These are phyloP conservation scores for Lodderomyces parapsilosis DNA, from an alignment of 1,139 yeast species.

Conservation along the genomic window DNA sequence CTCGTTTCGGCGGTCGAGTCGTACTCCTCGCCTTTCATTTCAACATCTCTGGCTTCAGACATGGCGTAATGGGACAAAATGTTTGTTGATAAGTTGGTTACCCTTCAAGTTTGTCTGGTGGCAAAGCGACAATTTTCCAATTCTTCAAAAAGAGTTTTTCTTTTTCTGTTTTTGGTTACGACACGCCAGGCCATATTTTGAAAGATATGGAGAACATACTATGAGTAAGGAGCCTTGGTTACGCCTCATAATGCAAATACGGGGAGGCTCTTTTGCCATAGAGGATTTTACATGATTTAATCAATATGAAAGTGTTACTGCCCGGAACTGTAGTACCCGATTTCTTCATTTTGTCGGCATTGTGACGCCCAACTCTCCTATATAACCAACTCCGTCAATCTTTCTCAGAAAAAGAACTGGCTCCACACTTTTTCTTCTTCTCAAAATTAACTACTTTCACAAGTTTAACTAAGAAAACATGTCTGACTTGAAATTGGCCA, in stretches of 20 bases:
- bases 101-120: not conserved
- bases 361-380: too few relatives aligned
- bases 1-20: slow-evolving; percentile 6
- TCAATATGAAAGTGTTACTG: too few relatives aligned
- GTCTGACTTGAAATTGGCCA: slow-evolving; percentile 10
- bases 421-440: not conserved
- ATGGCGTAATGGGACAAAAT: not conserved
- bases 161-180: not conserved
- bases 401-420: not conserved
- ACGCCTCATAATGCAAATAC: too few relatives aligned
- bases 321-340: too few relatives aligned
- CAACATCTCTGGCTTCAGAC: slow-evolving; percentile 20
- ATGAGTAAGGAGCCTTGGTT: too few relatives aligned
- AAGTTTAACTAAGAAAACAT: not conserved
- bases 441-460: not conserved
- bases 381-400: too few relatives aligned
- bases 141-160: not conserved
- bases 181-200: not conserved
- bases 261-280: too few relatives aligned
- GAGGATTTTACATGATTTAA: too few relatives aligned
- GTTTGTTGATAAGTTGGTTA: not conserved
- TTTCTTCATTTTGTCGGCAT: too few relatives aligned
- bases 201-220: too few relatives aligned
- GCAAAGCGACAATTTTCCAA: slow-evolving; percentile 1
- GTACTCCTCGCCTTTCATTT: slow-evolving; percentile 28